A percentile compares a stretch with the other conserved stretches of the same genome.
Conservation (phyloP, 129 eudicot genomes). For the Lonicera japonica region DNA sequence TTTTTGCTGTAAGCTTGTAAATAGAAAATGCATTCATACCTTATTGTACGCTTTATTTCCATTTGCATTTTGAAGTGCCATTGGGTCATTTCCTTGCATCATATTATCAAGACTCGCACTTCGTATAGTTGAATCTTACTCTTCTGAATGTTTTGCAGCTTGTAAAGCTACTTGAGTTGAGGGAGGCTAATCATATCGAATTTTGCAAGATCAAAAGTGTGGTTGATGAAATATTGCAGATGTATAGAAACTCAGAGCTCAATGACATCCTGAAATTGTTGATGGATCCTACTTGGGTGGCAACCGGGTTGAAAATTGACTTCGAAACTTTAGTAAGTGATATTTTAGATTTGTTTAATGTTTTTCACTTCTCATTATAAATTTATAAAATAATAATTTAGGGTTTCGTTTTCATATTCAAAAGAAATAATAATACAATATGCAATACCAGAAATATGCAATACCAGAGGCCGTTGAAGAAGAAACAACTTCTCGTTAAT, state of each 20-base stretch:
- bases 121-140: not conserved
- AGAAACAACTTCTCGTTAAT: not conserved
- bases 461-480: slow-evolving; percentile 1
- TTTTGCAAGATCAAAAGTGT: slow-evolving; percentile 86
- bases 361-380: not conserved
- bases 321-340: slow-evolving; percentile 61
- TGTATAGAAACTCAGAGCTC: slow-evolving; percentile 61
- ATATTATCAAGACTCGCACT: not conserved
- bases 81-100: not conserved
- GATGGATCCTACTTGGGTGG: slow-evolving; percentile 89
- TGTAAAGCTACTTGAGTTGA: slow-evolving; percentile 90
- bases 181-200: slow-evolving; percentile 95
- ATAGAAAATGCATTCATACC: not conserved
- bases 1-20: no score
- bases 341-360: not conserved
- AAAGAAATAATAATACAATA: not conserved
- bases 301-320: slow-evolving; percentile 82
- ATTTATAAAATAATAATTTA: not conserved
- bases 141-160: slow-evolving; percentile 48
- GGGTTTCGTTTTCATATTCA: not conserved
- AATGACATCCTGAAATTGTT: slow-evolving; percentile 52
- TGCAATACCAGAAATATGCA: slow-evolving; percentile 7
- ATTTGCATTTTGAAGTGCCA: not conserved
- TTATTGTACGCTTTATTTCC: not conserved
- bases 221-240: slow-evolving; percentile 68